Evolutionary conservation across 306 rosid genomes (phyloP).

Genomic region (Oemleria cerasiformis): DNA sequence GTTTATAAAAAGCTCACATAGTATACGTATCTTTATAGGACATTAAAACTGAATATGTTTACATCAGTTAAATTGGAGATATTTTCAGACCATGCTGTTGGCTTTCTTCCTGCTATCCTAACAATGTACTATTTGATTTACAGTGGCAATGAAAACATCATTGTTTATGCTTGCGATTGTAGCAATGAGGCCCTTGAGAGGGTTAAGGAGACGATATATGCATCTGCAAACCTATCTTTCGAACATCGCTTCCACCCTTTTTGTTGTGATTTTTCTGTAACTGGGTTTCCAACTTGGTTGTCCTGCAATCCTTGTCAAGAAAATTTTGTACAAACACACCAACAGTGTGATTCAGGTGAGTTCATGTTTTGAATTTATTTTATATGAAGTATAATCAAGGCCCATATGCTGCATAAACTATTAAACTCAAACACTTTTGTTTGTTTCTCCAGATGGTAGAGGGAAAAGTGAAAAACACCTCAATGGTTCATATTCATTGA

Average conservation of each 20-base stretch:
- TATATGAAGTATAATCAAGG: slow-evolving; percentile 10
- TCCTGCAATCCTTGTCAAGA: slow-evolving; percentile 55
- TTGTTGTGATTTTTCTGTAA: slow-evolving; percentile 61
- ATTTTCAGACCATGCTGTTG: background rate
- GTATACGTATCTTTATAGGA: too few species aligned
- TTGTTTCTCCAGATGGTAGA: slow-evolving; percentile 36
- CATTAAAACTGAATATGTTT: too few species aligned
- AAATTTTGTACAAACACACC: slow-evolving; percentile 22
- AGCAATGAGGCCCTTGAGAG: slow-evolving; percentile 65
- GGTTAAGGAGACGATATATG: slow-evolving; percentile 53
- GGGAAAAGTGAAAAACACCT: slow-evolving; percentile 25
- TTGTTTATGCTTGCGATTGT: slow-evolving; percentile 87
- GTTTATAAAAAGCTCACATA: too few species aligned
- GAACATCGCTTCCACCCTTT: slow-evolving; percentile 59
- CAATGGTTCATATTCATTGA: slow-evolving; percentile 23
- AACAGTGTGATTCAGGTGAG: slow-evolving; percentile 45
- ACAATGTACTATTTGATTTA: slow-evolving; percentile 25
- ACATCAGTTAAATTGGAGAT: too few species aligned
- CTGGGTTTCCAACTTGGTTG: slow-evolving; percentile 69
- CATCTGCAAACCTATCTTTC: slow-evolving; percentile 24
- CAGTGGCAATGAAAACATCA: slow-evolving; percentile 61
- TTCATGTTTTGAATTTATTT: slow-evolving; percentile 16
- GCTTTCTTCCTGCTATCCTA: slow-evolving; percentile 11
- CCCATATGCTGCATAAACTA: background rate
- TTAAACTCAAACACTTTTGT: slow-evolving; percentile 8